Evolutionary conservation across 805 yeast genomes (phyloP), one percentile per base, ranked within the genome.

Genomic region (Torulaspora delbrueckii): DNA sequence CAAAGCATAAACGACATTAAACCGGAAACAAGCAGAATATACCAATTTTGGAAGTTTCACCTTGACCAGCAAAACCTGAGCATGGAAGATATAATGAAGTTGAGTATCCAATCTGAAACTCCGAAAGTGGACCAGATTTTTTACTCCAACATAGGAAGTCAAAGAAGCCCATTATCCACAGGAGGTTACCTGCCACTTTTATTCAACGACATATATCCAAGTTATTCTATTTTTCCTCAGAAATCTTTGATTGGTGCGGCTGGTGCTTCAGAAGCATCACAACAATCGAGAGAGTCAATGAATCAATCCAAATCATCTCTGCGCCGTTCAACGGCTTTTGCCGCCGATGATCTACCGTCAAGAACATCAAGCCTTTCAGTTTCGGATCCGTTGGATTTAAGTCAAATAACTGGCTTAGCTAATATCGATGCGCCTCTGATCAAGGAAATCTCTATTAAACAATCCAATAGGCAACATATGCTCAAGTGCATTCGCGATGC

Each of bases 121-220:
- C 78, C 83, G 2, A 39, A 35, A 5, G 45, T 63, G 1, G 56
- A 59, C 36, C 63, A 58, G 47, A 44, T 47, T 33, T 23, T 42
- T 22, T 59, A 59, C 35, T 57, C 62, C 1, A 51, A 51, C 5
- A 58, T 69, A 18, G 81, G 82, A 8, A 58, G 68, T 2, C 75
- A 79, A 28, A 69, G 79, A 61, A 72, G 79, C 37, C 82, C 88
- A 1, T 59, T 84, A 37, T 63, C 78, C 16, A 68, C 75, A 2
- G 90, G 90, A 3, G 74, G 83, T 2, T 81, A 79, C 54, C 65
- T 82, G 10, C 84, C 91, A 1, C 70, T 83, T 9, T 53, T 84
- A 40, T 84, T 84, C 59, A 81, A 84, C 3, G 82, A 78, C 37
- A 51, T 74, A 12, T 59, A 76, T 12, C 78, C 83, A 10, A 67